Conservation (phyloP, 768 basidiomycete genomes). For the Mycena kentingensis region DNA sequence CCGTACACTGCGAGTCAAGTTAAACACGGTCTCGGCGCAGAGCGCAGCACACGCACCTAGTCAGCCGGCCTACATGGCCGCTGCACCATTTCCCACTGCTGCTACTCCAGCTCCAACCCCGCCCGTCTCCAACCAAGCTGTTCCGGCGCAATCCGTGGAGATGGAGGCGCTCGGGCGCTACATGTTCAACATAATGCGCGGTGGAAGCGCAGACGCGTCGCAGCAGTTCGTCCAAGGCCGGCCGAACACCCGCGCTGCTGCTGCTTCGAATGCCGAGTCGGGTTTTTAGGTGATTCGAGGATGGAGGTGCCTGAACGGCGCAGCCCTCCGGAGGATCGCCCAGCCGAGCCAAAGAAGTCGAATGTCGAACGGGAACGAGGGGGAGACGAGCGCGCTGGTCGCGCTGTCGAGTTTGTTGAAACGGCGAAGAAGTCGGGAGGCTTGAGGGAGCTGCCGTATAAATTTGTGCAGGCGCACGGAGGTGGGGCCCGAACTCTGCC, state of each 20-base stretch:
- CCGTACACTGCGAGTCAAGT: conserved; percentile 8
- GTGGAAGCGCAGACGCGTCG: neutral
- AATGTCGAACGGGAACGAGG: neutral
- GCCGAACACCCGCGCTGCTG: too few species aligned
- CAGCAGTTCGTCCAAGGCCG: conserved; percentile 7
- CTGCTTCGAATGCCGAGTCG: conserved; percentile 4
- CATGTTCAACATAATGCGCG: conserved; percentile 6
- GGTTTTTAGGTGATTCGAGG: conserved; percentile 12
- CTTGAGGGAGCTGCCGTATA: conserved; percentile 5
- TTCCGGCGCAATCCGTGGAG: neutral
- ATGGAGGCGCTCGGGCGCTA: conserved; percentile 14
- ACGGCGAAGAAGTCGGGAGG: neutral
- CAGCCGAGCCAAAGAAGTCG: neutral
- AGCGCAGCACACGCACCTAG: neutral
- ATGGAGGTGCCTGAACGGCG: conserved; percentile 4
- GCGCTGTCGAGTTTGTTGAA: too few species aligned
- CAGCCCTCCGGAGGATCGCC: conserved; percentile 9
- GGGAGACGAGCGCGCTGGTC: neutral
- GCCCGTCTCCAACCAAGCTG: neutral
- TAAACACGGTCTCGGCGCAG: conserved; percentile 10
- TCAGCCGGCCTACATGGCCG: neutral
- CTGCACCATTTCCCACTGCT: too few species aligned
- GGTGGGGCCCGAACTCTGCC: conserved; percentile 11
- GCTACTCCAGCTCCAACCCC: neutral
- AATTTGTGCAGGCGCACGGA: conserved; percentile 2